phyloP scores from a whole-genome alignment of 1,139 yeast genomes.

The Lodderomyces elongisporus region DNA sequence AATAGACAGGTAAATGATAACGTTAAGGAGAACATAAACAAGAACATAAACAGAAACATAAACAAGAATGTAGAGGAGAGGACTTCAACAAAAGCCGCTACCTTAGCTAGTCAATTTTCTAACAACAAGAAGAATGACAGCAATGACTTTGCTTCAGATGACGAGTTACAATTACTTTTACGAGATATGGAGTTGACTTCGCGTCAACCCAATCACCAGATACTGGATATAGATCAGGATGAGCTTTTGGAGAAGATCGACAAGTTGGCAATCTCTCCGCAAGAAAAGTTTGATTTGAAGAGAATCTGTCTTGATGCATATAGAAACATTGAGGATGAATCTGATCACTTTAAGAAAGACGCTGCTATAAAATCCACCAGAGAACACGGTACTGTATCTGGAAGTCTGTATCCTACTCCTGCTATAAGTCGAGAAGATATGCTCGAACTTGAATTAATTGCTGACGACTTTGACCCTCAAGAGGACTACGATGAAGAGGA shows the following conservation, averaged over 20 bases:
- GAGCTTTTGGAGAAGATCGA: constrained; percentile 26
- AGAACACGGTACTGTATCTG: neutral
- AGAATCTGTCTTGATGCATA: constrained; percentile 19
- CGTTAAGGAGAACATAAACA: neutral
- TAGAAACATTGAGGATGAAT: constrained; percentile 4
- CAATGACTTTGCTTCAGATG: constrained; percentile 10
- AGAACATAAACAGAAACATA: too few relatives aligned
- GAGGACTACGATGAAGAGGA: constrained; percentile 30
- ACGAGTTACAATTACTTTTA: constrained; percentile 39
- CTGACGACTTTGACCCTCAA: constrained; percentile 44
- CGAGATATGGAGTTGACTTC: constrained; percentile 46
- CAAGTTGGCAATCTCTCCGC: constrained; percentile 37
- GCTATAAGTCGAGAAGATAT: constrained; percentile 24
- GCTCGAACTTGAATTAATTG: constrained; percentile 41
- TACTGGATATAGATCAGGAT: constrained; percentile 15
- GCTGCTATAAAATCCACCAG: constrained; percentile 10
- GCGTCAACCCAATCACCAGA: constrained; percentile 5
- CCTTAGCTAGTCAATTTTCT: neutral
- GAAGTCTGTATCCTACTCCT: neutral
- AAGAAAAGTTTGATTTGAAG: constrained; percentile 48
- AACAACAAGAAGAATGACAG: constrained; percentile 1
- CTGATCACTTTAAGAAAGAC: constrained; percentile 15
- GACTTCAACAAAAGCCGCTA: neutral
- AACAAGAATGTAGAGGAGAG: neutral
- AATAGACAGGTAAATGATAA: neutral